A percentile compares a stretch with the other conserved stretches of the same genome.
Conservation (phyloP, 2,329 filamentous ascomycete genomes). For the Akanthomyces uredinophilus region DNA sequence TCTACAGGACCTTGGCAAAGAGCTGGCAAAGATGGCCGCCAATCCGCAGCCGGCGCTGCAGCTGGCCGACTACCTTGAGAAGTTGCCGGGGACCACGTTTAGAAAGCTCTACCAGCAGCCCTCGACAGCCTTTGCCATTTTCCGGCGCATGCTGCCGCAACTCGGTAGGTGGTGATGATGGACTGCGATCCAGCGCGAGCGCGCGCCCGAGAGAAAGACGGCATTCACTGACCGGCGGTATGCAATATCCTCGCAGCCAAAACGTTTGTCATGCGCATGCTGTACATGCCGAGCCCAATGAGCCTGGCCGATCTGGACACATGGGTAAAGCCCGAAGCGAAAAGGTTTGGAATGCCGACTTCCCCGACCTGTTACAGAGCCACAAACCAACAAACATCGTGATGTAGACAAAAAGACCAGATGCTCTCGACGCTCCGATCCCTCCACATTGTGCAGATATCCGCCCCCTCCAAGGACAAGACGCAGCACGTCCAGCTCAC, state of each 20-base stretch:
- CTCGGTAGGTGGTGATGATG: conserved; percentile 60
- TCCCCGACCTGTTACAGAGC: neutral
- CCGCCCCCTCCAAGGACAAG: conserved; percentile 53
- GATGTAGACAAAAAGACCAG: conserved; percentile 70
- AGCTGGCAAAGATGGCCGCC: conserved; percentile 38
- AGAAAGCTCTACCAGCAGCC: conserved; percentile 91
- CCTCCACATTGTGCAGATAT: conserved; percentile 78
- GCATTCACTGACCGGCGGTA: neutral
- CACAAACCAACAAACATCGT: too few relatives aligned
- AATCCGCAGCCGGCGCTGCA: conserved; percentile 46
- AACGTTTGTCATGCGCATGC: conserved; percentile 89
- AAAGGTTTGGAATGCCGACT: conserved; percentile 27
- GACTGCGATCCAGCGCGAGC: neutral
- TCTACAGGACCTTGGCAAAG: neutral
- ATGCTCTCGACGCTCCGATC: conserved; percentile 75
- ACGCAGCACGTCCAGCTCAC: conserved; percentile 71
- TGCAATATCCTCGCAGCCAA: conserved; percentile 60
- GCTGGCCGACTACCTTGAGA: conserved; percentile 87
- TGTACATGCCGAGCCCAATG: conserved; percentile 83
- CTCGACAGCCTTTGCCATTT: conserved; percentile 90
- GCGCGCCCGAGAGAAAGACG: neutral
- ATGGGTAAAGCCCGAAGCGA: conserved; percentile 69
- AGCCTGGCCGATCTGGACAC: conserved; percentile 73
- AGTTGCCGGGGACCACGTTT: conserved; percentile 83
- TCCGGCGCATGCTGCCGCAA: conserved; percentile 92